These are phyloP conservation scores for Hanseniaspora lachancei DNA, from an alignment of 805 yeast species.

Conservation along the genomic window DNA sequence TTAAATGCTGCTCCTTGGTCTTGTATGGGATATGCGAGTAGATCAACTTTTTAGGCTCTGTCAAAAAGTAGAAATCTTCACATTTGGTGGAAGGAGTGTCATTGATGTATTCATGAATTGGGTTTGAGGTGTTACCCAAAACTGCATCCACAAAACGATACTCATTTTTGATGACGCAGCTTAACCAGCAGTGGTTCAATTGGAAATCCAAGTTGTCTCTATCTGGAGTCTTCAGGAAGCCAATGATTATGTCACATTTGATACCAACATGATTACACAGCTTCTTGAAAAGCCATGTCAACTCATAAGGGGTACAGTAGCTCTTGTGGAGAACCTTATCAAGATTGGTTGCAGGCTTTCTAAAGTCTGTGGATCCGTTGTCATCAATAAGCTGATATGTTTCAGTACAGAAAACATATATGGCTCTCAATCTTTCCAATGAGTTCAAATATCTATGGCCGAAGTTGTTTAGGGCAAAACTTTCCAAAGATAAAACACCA, in stretches of 20 bases:
- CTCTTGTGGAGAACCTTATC: slow-evolving; percentile 32
- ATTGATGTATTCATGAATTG: slow-evolving; percentile 33
- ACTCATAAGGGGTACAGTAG: slow-evolving; percentile 54
- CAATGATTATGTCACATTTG: slow-evolving; percentile 63
- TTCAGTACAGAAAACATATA: slow-evolving; percentile 49
- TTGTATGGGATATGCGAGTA: slow-evolving; percentile 79
- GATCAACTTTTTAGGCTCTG: slow-evolving; percentile 61
- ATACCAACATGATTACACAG: slow-evolving; percentile 60
- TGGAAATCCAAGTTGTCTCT: slow-evolving; percentile 34
- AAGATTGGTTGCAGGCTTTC: slow-evolving; percentile 30
- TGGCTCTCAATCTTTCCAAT: slow-evolving; percentile 51
- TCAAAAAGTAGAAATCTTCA: slow-evolving; percentile 55
- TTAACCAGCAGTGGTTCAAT: slow-evolving; percentile 82
- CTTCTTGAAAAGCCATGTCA: slow-evolving; percentile 62
- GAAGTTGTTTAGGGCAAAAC: slow-evolving; percentile 41
- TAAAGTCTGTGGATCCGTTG: slow-evolving; percentile 28
- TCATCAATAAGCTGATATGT: slow-evolving; percentile 38
- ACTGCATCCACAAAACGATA: slow-evolving; percentile 71
- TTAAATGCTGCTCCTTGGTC: slow-evolving; percentile 68
- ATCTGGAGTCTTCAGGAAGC: slow-evolving; percentile 72
- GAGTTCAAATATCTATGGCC: slow-evolving; percentile 40
- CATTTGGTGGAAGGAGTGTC: slow-evolving; percentile 23
- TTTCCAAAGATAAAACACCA: slow-evolving; percentile 37
- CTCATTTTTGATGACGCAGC: slow-evolving; percentile 59
- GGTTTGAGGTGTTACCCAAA: slow-evolving; percentile 47